Evolutionary conservation across 139 green algal species (phyloP), one percentile per base, ranked within the genome.

Genomic region (Trebouxia sp.): DNA sequence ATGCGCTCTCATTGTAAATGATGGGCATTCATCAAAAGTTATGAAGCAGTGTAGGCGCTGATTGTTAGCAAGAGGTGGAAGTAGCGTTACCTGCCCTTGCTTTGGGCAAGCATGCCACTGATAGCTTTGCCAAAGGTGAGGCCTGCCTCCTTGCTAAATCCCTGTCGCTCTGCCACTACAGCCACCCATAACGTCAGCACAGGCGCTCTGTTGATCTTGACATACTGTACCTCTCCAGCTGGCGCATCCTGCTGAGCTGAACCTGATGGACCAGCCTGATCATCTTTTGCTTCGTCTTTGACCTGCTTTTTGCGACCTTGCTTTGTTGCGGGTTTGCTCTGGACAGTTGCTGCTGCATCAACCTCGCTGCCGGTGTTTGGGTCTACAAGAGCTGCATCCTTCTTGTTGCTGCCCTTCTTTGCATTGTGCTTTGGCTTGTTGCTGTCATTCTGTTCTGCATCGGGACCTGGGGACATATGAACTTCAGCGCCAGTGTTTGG

Each of bases 111-210:
- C 28, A 83, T 56, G 41, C 85, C 83, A 0, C 55, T 43, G n/a
- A 89, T 80, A 43, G 53, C 28, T 77, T 77, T 82, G 35, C 85
- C 85, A 66, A 89, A 89, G 1, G 85, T 88, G 32, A 89, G 51
- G 6, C 39, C 85, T 53, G 87, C 85, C 0, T 86, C 55, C 45
- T 45, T 83, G 48, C 66, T 82, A 62, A 72, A 80, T 5, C 85
- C 85, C 42, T 89, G 75, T 20, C 62, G 56, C 81, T 89, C 67
- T 28, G 85, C 85, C 11, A 89, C 82, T 38, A 82, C 78, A 1
- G 83, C 72, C 17, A 78, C 85, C 85, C 85, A 89, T 6, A 89
- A 76, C 4, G 83, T 89, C 14, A 89, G 67, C 38, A 89, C 84
- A 12, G 85, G 85, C 0, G 85, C 85, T 5, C 85, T 45, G 48